Evolutionary conservation across 1,284 basidiomycete genomes (phyloP).

Genomic region (Microbotryum lychnidis-dioicae): DNA sequence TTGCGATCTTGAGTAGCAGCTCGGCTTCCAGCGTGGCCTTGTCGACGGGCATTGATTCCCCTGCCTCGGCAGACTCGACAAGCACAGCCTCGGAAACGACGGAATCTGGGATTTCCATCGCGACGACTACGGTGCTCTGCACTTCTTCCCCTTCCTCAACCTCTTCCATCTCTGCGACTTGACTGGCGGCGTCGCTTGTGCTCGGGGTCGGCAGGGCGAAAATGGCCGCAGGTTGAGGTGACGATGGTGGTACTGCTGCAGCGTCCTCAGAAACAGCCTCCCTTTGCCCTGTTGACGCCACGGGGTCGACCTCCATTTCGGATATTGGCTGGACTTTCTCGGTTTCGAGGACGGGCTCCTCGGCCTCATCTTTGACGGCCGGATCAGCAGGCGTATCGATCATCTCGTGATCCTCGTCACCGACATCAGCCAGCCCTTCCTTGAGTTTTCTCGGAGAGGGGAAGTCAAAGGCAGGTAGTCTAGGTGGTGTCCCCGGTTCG

Average conservation of each 20-base stretch:
- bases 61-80: neutral
- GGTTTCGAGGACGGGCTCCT: neutral
- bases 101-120: neutral
- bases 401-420: no score
- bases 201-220: neutral
- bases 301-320: neutral
- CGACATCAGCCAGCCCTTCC: no score
- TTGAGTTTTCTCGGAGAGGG: no score
- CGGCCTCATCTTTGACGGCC: no score
- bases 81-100: neutral
- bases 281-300: neutral
- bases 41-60: neutral
- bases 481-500: no score
- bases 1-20: neutral
- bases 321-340: neutral
- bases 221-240: neutral
- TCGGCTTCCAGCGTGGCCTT: neutral
- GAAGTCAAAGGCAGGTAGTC: no score
- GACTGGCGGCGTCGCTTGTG: neutral
- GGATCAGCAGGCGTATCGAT: no score
- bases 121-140: neutral
- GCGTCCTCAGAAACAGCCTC: neutral
- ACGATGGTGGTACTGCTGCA: neutral
- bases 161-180: neutral
- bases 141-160: neutral